These are phyloP conservation scores for Podospora appendiculata DNA, from an alignment of 495 filamentous ascomycete species.

Conservation along the genomic window DNA sequence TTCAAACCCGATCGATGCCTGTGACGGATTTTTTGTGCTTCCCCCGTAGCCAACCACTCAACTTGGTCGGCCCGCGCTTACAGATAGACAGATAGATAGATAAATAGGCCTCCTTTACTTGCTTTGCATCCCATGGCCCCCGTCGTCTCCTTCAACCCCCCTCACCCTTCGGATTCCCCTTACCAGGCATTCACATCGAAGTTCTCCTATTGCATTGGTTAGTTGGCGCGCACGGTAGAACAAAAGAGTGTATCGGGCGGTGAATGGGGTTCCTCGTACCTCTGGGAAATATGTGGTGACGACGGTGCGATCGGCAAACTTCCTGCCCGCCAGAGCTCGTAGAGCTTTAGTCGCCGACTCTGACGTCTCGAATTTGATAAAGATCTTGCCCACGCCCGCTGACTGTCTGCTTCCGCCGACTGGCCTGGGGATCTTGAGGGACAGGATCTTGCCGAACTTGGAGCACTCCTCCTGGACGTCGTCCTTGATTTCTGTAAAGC, in stretches of 20 bases:
- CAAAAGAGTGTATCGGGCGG: neutral
- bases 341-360: constrained; percentile 80
- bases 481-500: constrained; percentile 73
- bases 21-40: no score
- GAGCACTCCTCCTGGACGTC: constrained; percentile 86
- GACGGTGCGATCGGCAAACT: constrained; percentile 92
- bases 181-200: constrained; percentile 76
- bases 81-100: neutral
- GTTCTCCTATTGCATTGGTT: constrained; percentile 50
- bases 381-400: constrained; percentile 95
- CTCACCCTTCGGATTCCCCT: constrained; percentile 1
- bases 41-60: no score
- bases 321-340: constrained; percentile 78
- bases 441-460: constrained; percentile 78
- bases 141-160: no score
- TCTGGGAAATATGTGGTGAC: constrained; percentile 94
- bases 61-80: neutral
- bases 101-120: neutral
- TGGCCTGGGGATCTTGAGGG: constrained; percentile 86
- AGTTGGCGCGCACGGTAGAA: constrained; percentile 8
- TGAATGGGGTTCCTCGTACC: constrained; percentile 35
- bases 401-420: constrained; percentile 70
- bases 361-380: constrained; percentile 76
- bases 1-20: no score
- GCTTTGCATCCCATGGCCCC: no score